Evolutionary conservation across 2,329 filamentous ascomycete genomes (phyloP).

Genomic region (Fusarium nygamai): DNA sequence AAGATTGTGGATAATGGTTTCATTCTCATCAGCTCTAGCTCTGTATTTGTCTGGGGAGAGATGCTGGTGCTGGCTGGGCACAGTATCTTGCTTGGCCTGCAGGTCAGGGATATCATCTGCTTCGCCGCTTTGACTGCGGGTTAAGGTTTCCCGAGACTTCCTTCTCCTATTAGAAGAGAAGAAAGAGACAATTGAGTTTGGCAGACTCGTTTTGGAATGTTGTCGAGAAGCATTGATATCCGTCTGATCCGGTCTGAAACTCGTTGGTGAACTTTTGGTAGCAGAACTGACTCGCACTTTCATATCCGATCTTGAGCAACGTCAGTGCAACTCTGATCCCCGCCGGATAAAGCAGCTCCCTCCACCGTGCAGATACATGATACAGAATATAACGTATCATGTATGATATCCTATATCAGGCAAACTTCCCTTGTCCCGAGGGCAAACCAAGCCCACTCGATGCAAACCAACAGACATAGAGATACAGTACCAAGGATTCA

Average conservation of each 20-base stretch:
- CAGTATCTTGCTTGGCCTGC: conserved; percentile 28
- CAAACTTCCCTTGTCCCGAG: conserved; percentile 38
- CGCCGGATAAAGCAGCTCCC: conserved; percentile 32
- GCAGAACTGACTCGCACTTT: background rate
- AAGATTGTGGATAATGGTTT: conserved; percentile 27
- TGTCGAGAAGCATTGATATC: background rate
- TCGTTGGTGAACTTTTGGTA: background rate
- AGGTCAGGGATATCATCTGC: conserved; percentile 26
- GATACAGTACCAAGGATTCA: conserved; percentile 7
- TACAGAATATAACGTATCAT: background rate
- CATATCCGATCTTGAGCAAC: conserved; percentile 2
- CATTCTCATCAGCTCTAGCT: conserved; percentile 25
- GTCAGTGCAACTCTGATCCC: conserved; percentile 14
- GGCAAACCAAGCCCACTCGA: background rate
- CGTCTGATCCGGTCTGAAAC: conserved; percentile 3
- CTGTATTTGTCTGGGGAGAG: background rate
- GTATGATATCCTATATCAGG: conserved; percentile 9
- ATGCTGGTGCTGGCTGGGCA: background rate
- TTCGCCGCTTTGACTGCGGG: conserved; percentile 15
- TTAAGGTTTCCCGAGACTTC: conserved; percentile 8
- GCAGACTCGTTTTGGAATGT: background rate
- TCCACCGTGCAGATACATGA: background rate
- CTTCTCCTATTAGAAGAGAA: background rate
- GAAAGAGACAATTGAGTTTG: background rate
- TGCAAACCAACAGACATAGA: background rate